Evolutionary conservation across 2,329 filamentous ascomycete species (phyloP).

Genomic region (Colletotrichum melonis): DNA sequence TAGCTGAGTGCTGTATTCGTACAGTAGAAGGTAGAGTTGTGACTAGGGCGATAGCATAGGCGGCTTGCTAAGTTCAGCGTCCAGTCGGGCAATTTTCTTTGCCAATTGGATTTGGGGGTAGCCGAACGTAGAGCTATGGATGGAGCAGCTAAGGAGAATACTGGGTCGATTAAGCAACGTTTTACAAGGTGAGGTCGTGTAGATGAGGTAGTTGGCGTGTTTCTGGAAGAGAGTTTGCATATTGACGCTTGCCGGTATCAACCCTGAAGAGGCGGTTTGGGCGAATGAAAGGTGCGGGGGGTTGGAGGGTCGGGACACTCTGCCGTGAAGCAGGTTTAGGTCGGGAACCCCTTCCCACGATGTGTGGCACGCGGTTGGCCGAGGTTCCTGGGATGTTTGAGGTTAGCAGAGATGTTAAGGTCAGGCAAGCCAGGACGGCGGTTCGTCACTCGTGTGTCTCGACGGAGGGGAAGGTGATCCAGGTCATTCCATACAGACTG

Average conservation of each 20-base stretch:
- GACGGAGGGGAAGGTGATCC: background rate
- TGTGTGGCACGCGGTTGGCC: background rate
- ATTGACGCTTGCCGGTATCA: slow-evolving; percentile 22
- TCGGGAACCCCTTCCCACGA: background rate
- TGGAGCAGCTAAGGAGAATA: slow-evolving; percentile 1
- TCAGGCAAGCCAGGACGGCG: background rate
- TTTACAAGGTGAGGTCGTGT: slow-evolving; percentile 20
- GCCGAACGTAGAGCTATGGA: background rate
- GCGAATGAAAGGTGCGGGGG: slow-evolving; percentile 18
- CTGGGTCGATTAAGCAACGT: slow-evolving; percentile 17
- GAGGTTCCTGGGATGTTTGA: background rate
- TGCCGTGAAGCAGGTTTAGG: slow-evolving; percentile 2
- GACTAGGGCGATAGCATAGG: background rate
- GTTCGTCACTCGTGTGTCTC: background rate
- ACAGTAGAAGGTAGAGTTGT: background rate
- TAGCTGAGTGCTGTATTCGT: background rate
- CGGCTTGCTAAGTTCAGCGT: background rate
- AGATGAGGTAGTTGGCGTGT: slow-evolving; percentile 27
- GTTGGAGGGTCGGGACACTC: slow-evolving; percentile 1
- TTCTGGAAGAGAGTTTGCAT: slow-evolving; percentile 27
- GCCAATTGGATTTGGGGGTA: slow-evolving; percentile 7
- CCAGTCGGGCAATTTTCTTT: slow-evolving; percentile 23
- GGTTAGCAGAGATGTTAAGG: background rate
- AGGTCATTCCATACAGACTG: background rate
- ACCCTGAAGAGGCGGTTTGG: slow-evolving; percentile 20